Conservation (phyloP, 306 rosid species). For the Trichosanthes truncata region DNA sequence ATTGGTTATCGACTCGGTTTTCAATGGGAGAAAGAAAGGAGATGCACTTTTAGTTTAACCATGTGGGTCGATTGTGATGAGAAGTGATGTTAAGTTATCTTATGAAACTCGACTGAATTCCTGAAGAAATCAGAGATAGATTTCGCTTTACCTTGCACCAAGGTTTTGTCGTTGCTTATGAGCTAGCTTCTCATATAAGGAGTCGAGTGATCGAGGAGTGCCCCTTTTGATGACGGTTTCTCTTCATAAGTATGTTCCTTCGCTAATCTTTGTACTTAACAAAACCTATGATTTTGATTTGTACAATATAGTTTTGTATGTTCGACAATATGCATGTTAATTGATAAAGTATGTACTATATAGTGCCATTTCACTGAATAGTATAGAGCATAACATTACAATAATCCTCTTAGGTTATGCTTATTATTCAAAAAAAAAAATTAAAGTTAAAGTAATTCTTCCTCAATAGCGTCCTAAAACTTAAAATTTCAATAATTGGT, state of each 20-base stretch:
- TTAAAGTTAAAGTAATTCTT: not conserved
- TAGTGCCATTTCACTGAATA: too few relatives aligned
- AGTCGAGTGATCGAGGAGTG: not conserved
- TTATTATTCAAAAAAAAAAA: not conserved
- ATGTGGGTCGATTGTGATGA: too few relatives aligned
- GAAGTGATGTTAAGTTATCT: too few relatives aligned
- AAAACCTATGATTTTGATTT: not conserved
- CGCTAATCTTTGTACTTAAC: not conserved
- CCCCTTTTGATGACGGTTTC: too few relatives aligned
- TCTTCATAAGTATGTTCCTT: not conserved
- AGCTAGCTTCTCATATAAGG: not conserved
- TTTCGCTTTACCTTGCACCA: not conserved
- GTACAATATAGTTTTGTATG: not conserved
- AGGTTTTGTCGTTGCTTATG: not conserved
- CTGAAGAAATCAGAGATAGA: too few relatives aligned
- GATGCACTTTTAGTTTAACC: too few relatives aligned
- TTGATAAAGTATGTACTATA: too few relatives aligned
- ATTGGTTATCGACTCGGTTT: not conserved
- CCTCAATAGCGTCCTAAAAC: not conserved
- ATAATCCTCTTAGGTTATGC: not conserved
- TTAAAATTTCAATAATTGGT: not conserved
- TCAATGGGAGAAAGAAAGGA: too few relatives aligned
- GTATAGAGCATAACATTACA: not conserved
- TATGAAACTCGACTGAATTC: too few relatives aligned
- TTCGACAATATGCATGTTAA: not conserved